Percentiles rank a stretch among this genome's conserved stretches.
phyloP scores from a whole-genome alignment of 169 alveolate species.

The Cryptosporidium baileyi region DNA sequence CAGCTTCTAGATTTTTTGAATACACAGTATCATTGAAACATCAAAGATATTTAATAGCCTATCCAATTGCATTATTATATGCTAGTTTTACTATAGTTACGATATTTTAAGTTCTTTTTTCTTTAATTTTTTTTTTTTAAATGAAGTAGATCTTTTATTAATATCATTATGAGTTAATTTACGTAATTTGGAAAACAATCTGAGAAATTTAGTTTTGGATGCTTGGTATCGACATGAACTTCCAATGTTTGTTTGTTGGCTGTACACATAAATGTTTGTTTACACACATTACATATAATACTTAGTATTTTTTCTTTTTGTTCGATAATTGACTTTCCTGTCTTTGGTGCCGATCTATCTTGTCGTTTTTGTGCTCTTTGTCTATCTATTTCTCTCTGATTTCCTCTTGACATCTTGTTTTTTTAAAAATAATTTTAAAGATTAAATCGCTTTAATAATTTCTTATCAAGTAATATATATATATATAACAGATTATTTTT shows the following conservation, averaged over 20 bases:
- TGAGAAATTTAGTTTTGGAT: slow-evolving; percentile 77
- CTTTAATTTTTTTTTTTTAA: not conserved
- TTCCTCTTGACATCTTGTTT: slow-evolving; percentile 81
- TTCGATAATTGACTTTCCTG: slow-evolving; percentile 76
- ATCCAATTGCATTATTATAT: slow-evolving; percentile 80
- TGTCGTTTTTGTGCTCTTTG: slow-evolving; percentile 77
- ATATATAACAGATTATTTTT: no score
- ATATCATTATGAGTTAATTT: not conserved
- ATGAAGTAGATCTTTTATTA: not conserved
- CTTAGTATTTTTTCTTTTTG: slow-evolving; percentile 77
- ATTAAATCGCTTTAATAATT: no score
- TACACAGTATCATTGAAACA: slow-evolving; percentile 77
- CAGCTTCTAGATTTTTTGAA: slow-evolving; percentile 82
- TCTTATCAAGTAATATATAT: no score
- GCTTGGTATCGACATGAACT: slow-evolving; percentile 80
- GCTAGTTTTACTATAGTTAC: slow-evolving; percentile 74
- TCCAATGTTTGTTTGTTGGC: slow-evolving; percentile 79
- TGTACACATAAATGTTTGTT: slow-evolving; percentile 84
- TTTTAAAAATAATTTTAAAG: not conserved
- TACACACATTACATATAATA: slow-evolving; percentile 80
- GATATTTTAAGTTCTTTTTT: slow-evolving; percentile 15
- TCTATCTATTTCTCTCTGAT: slow-evolving; percentile 84
- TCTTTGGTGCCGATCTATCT: slow-evolving; percentile 76
- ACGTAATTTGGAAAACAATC: slow-evolving; percentile 76
- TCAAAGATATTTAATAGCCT: slow-evolving; percentile 79